These are phyloP conservation scores for Castanea sativa DNA, from an alignment of 306 rosid genomes.

Conservation along the genomic window DNA sequence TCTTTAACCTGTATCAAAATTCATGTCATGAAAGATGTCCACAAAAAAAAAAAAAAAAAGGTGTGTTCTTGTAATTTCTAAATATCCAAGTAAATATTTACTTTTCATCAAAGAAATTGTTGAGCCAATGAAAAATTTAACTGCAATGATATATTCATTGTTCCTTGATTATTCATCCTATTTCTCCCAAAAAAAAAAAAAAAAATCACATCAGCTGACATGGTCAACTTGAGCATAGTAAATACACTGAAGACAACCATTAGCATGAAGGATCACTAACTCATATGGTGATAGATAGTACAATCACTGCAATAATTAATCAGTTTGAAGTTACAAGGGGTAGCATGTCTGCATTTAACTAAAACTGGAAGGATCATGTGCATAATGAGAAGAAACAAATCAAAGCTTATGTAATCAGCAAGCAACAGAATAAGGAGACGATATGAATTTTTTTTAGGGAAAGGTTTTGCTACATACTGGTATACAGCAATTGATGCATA, in stretches of 20 bases:
- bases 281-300: neutral
- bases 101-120: neutral
- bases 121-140: neutral
- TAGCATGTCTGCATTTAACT: neutral
- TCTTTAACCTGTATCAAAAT: conserved; percentile 52
- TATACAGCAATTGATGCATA: no score
- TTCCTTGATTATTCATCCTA: neutral
- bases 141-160: neutral
- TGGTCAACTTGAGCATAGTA: neutral
- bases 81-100: conserved; percentile 6
- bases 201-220: neutral
- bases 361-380: neutral
- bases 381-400: neutral
- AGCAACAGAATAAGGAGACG: neutral
- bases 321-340: neutral
- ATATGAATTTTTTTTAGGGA: no score
- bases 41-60: conserved; percentile 1
- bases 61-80: neutral
- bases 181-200: neutral
- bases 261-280: neutral
- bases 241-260: neutral
- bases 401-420: neutral
- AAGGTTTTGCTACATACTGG: no score
- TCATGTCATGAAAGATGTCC: conserved; percentile 20
- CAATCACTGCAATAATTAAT: neutral